Evolutionary conservation across 1,139 yeast species (phyloP), one percentile per base, ranked within the genome.

Genomic region (Kodamaea sp.): DNA sequence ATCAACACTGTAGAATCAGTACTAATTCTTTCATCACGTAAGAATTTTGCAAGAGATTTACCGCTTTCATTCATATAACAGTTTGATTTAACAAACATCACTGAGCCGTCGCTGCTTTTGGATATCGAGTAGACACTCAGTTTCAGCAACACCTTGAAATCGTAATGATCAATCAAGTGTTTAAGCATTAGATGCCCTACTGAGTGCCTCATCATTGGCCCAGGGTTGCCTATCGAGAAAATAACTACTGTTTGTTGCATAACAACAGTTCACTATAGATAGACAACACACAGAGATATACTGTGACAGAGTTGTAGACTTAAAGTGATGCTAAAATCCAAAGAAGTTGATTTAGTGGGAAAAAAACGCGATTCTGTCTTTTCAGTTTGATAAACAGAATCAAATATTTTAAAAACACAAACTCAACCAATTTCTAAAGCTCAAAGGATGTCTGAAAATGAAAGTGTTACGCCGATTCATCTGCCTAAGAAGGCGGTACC

Each of bases 181-280:
- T 58, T 57, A n/a, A 70, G 55, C 33, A 59, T 62, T 36, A 54
- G 48, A 44, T 70, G 75, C 6, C 75, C 75, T 2, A 60, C 55
- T 0, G 75, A 69, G 41, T 70, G 76, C 9, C 75, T 53, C 24
- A 54, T 62, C 11, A 58, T 48, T 2, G 65, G 60, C 0, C 75
- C 75, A 1, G 75, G 75, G 45, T 70, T 70, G 2, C 76, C 75
- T 24, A 70, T 57, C 5, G 75, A 68, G 41, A 67, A 63, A 24
- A 70, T 42, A 1, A 67, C 55, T 8, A 64, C 39, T n/a, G 42
- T 35, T 9, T 38, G 39, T 35, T 25, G 34, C 43, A 40, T 40
- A 15, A 15, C 20, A 15, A 15, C 20, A 15, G 20, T 15, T 15
- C 20, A 15, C 20, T 15, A 15, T 15, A 15, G 20, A 15, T 15